Base-by-base conservation (phyloP, 345 rosid species). In the Eucalyptus tenuipes region DNA sequence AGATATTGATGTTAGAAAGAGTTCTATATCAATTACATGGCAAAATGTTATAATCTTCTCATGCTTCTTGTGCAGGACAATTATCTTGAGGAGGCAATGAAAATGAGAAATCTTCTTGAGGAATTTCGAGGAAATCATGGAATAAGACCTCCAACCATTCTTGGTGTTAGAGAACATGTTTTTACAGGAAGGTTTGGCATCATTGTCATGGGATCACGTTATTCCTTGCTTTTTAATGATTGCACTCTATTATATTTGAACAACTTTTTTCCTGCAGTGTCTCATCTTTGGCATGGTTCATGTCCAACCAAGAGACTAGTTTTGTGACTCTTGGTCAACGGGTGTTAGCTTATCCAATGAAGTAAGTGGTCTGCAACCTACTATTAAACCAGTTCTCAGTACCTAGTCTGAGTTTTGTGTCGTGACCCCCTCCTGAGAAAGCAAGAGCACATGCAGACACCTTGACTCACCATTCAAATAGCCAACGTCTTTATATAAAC, bases 251-350 rank as follows among this genome's bases (percentile, higher is more conserved):
- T 87, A 89, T 48, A 24, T 55, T 66, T 87, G 91, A 87, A 89
- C 82, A 86, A 82, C 89, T 49, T 91, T 91, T 66, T 88, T 66
- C 68, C 82, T 93, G 93, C 97, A 98, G 99, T 97, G 99, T 98
- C 89, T 98, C 99, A 87, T 98, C 99, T 88, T 92, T 98, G 90
- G 99, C 99, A 55, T 93, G 95, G 99, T 98, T 98, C 92, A 98
- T 98, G 99, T 98, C 99, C 91, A 98, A 98, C 92, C 99, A 98
- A 93, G 99, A 98, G 93, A 97, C 99, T 79, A 98, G 99, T 92
- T 98, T 98, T 91, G 99, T 98, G 88, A 98, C 99, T 81, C 89
- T 98, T 91, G 99, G 98, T 64, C 99, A 98, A 90, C 97, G 99
- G 25, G 99, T 98, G 84, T 88, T 98, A 87, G 99, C 99, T 85